Percentiles rank a stretch among this genome's conserved stretches.
phyloP scores from a whole-genome alignment of 768 basidiomycete species.

The Wakefieldia striispora region DNA sequence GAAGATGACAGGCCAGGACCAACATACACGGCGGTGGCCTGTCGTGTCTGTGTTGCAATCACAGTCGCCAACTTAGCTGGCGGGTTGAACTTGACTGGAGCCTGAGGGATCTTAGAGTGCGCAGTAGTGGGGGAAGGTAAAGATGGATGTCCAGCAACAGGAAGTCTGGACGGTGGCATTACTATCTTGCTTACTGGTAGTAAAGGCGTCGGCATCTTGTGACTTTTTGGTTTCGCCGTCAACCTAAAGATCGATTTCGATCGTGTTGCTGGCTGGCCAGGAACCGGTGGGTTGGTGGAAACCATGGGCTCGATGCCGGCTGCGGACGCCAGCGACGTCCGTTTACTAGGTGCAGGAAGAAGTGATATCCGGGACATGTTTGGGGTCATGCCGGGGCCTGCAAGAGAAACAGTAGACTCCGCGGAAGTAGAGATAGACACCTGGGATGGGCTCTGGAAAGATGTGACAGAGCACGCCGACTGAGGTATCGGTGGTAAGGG shows the following conservation, averaged over 20 bases:
- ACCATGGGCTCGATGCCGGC: constrained; percentile 18
- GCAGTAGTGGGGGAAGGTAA: constrained; percentile 2
- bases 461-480: constrained; percentile 26
- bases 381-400: not conserved
- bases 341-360: constrained; percentile 22
- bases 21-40: not conserved
- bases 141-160: constrained; percentile 3
- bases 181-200: not conserved
- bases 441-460: constrained; percentile 23
- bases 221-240: constrained; percentile 24
- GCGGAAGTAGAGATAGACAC: constrained; percentile 16
- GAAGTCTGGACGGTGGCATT: constrained; percentile 14
- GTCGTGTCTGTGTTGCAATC: constrained; percentile 26
- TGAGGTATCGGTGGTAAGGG: constrained; percentile 28
- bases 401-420: constrained; percentile 19
- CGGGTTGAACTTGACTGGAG: constrained; percentile 27
- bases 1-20: not conserved
- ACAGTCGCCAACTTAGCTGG: constrained; percentile 31
- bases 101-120: constrained; percentile 21
- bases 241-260: constrained; percentile 33
- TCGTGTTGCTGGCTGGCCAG: constrained; percentile 2
- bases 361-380: constrained; percentile 25
- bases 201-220: constrained; percentile 12
- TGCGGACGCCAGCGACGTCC: constrained; percentile 27
- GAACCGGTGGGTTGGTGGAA: constrained; percentile 1